These are phyloP conservation scores for Komagataella phaffii DNA, from an alignment of 805 yeast genomes.

Conservation along the genomic window DNA sequence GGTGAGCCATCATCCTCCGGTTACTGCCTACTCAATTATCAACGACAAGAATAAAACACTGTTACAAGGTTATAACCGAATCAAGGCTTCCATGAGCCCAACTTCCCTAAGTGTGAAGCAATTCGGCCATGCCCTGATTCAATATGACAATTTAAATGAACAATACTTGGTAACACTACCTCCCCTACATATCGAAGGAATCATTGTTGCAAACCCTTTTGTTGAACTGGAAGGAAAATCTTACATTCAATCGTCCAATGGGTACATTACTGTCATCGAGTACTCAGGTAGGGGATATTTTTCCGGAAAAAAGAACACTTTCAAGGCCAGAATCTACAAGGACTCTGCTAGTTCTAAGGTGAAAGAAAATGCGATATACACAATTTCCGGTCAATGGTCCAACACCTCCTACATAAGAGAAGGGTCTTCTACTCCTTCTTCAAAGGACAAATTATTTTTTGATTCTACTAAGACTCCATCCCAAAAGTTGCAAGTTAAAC, in stretches of 20 bases:
- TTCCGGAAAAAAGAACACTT: conserved; percentile 86
- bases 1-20: conserved; percentile 96
- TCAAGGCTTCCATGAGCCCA: conserved; percentile 71
- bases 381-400: conserved; percentile 90
- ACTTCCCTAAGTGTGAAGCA: conserved; percentile 78
- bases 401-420: conserved; percentile 51
- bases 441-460: conserved; percentile 41
- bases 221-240: conserved; percentile 88
- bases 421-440: conserved; percentile 31
- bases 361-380: conserved; percentile 56
- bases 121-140: conserved; percentile 77
- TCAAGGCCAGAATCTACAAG: conserved; percentile 70
- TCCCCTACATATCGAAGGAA: conserved; percentile 89
- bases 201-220: conserved; percentile 81
- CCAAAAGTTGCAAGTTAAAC: conserved; percentile 59
- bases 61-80: conserved; percentile 82
- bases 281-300: conserved; percentile 91
- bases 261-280: conserved; percentile 61
- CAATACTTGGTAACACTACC: conserved; percentile 78
- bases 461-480: conserved; percentile 41
- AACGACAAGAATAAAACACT: conserved; percentile 58
- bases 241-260: conserved; percentile 72
- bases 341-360: conserved; percentile 31
- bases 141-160: conserved; percentile 49
- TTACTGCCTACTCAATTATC: conserved; percentile 79